These are phyloP conservation scores for Zarea fungicola DNA, from an alignment of 2,329 filamentous ascomycete genomes.

Conservation along the genomic window DNA sequence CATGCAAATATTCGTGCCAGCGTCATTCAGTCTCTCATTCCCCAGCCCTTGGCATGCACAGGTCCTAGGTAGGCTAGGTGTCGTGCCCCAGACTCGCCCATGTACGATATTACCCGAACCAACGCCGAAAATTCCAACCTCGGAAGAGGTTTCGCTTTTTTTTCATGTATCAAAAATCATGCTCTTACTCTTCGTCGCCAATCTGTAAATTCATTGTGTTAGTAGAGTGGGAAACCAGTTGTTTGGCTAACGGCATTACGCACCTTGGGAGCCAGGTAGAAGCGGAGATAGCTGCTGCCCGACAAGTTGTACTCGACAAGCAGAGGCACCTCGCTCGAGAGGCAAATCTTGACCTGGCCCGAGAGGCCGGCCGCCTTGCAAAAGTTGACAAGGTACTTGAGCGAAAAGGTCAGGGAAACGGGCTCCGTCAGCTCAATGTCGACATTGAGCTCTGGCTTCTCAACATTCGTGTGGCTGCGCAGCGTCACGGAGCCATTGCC, in stretches of 20 bases:
- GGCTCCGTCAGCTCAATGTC: constrained; percentile 89
- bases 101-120: too few relatives aligned
- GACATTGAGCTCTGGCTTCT: constrained; percentile 81
- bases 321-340: constrained; percentile 93
- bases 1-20: too few relatives aligned
- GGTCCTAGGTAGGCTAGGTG: too few relatives aligned
- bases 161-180: too few relatives aligned
- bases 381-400: constrained; percentile 99
- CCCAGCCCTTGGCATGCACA: too few relatives aligned
- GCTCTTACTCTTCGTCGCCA: constrained; percentile 24
- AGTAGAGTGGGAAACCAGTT: background rate
- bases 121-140: too few relatives aligned
- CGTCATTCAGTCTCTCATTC: too few relatives aligned
- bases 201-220: constrained; percentile 17
- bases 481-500: constrained; percentile 92
- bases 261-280: constrained; percentile 98
- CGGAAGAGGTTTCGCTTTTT: constrained; percentile 1
- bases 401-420: constrained; percentile 90
- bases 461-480: constrained; percentile 79
- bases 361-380: constrained; percentile 94
- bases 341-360: constrained; percentile 77
- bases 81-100: too few relatives aligned
- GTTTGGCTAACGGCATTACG: constrained; percentile 22
- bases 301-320: constrained; percentile 84
- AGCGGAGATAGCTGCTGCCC: constrained; percentile 84